A percentile compares a stretch with the other conserved stretches of the same genome.
phyloP scores from a whole-genome alignment of 306 rosid genomes.

The Quercus glauca region DNA sequence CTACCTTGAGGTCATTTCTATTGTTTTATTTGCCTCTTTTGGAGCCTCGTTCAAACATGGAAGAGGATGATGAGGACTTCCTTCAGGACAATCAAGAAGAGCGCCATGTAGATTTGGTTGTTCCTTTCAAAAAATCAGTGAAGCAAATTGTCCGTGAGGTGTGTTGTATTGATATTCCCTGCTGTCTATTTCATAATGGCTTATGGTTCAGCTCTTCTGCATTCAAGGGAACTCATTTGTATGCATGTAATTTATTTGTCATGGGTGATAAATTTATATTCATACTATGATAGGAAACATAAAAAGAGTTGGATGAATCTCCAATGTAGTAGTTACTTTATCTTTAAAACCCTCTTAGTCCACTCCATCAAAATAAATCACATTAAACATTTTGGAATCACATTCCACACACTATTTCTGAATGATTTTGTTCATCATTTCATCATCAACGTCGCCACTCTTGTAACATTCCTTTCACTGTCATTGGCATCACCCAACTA shows the following conservation, averaged over 20 bases:
- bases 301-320: background rate
- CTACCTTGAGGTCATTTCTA: conserved; percentile 66
- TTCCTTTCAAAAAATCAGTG: conserved; percentile 77
- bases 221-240: conserved; percentile 10
- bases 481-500: too few relatives aligned
- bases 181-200: conserved; percentile 5
- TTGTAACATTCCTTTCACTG: too few relatives aligned
- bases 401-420: too few relatives aligned
- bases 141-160: conserved; percentile 90
- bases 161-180: conserved; percentile 11
- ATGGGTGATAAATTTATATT: background rate
- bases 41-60: conserved; percentile 70
- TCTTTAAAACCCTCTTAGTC: too few relatives aligned
- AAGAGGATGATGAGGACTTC: conserved; percentile 69
- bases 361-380: too few relatives aligned
- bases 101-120: conserved; percentile 45
- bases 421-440: too few relatives aligned
- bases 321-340: too few relatives aligned
- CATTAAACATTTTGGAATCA: too few relatives aligned
- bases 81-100: conserved; percentile 37
- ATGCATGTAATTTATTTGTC: background rate
- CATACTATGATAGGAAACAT: background rate
- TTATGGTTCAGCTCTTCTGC: conserved; percentile 1
- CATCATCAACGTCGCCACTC: too few relatives aligned
- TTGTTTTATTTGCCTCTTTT: conserved; percentile 74